These are phyloP conservation scores for Aspergillus cristatus DNA, from an alignment of 495 filamentous ascomycete species.

Conservation along the genomic window DNA sequence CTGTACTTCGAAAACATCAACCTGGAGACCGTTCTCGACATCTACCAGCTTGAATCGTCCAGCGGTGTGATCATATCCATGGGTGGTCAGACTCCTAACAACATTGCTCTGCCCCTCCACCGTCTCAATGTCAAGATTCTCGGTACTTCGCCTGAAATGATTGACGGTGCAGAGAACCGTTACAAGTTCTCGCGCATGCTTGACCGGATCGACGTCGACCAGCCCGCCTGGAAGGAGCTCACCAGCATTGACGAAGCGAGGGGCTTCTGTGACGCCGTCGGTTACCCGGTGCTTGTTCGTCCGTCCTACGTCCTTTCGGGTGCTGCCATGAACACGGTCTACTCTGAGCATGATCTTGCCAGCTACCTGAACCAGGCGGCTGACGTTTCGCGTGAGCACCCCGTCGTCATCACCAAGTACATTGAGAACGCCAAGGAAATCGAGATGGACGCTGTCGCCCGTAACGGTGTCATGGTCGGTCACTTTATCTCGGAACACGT, in stretches of 20 bases:
- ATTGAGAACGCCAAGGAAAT: slow-evolving; percentile 97
- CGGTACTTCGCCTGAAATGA: slow-evolving; percentile 97
- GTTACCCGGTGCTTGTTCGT: slow-evolving; percentile 88
- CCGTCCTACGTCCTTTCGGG: slow-evolving; percentile 97
- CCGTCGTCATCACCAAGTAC: slow-evolving; percentile 98
- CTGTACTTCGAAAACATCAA: slow-evolving; percentile 98
- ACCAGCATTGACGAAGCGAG: slow-evolving; percentile 83
- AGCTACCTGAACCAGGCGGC: slow-evolving; percentile 84
- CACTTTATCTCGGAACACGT: slow-evolving; percentile 97
- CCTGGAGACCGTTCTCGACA: slow-evolving; percentile 87
- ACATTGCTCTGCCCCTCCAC: slow-evolving; percentile 85
- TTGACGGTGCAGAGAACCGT: slow-evolving; percentile 92
- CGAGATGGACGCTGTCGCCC: slow-evolving; percentile 91
- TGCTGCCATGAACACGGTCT: slow-evolving; percentile 99
- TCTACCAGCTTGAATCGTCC: slow-evolving; percentile 83
- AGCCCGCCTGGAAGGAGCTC: slow-evolving; percentile 95
- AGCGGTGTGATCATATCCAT: slow-evolving; percentile 93
- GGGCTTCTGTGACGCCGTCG: slow-evolving; percentile 77
- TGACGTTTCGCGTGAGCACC: slow-evolving; percentile 90
- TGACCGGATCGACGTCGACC: slow-evolving; percentile 88
- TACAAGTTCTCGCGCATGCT: slow-evolving; percentile 99
- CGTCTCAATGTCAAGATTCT: slow-evolving; percentile 85
- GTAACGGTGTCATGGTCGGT: slow-evolving; percentile 75
- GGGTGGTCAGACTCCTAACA: slow-evolving; percentile 97
- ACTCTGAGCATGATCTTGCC: slow-evolving; percentile 80